Percentiles rank a stretch among this genome's conserved stretches.
Conservation (phyloP, 768 basidiomycete genomes). For the Tylopilus rubrobrunneus region DNA sequence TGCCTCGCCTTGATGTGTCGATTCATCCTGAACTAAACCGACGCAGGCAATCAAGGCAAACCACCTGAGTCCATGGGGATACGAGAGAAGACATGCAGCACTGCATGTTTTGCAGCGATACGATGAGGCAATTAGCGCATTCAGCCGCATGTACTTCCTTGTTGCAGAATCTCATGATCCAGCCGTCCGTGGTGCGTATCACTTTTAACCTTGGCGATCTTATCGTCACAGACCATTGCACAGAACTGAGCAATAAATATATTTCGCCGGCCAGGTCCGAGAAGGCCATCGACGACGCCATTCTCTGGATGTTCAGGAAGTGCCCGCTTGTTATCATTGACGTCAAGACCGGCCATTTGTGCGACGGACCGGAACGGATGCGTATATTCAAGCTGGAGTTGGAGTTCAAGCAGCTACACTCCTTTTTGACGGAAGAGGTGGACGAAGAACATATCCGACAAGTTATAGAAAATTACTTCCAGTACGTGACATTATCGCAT, state of each 20-base stretch:
- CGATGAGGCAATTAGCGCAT: too few species aligned
- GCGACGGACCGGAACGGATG: too few species aligned
- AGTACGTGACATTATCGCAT: slow-evolving; percentile 14
- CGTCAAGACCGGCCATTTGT: background rate
- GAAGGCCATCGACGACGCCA: background rate
- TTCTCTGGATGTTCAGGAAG: background rate
- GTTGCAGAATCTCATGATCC: too few species aligned
- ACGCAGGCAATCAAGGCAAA: too few species aligned
- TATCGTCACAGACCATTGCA: background rate
- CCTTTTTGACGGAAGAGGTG: slow-evolving; percentile 5
- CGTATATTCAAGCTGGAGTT: slow-evolving; percentile 1
- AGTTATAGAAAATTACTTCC: slow-evolving; percentile 5
- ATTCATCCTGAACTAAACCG: too few species aligned
- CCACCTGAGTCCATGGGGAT: too few species aligned
- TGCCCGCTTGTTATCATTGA: background rate
- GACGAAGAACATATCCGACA: background rate
- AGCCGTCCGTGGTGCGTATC: too few species aligned
- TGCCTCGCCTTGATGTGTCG: too few species aligned
- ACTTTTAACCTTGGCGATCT: too few species aligned
- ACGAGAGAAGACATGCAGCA: too few species aligned
- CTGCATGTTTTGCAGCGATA: too few species aligned
- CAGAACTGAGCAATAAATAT: background rate
- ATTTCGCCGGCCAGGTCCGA: background rate
- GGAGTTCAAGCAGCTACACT: slow-evolving; percentile 1
- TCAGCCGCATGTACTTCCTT: too few species aligned